Evolutionary conservation across 192 early-diverging fungal species (phyloP), one percentile per base, ranked within the genome.

Genomic region (Backusella westeae): DNA sequence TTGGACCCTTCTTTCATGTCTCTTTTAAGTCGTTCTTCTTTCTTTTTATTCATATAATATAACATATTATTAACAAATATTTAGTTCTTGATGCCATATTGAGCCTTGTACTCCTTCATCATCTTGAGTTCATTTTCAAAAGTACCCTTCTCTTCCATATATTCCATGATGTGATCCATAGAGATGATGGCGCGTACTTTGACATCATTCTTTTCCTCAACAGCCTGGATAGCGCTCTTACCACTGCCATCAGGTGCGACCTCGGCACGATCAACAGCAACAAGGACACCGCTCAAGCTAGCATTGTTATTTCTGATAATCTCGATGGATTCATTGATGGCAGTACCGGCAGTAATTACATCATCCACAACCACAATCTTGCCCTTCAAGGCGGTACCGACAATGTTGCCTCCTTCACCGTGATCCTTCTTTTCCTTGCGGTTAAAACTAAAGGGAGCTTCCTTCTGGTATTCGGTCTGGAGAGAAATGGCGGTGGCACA

Each of bases 391-490:
- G 91, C 80, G 1, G 96, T 86, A 12, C 98, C 98, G 15, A 99
- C 96, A 77, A 98, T 98, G 73, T 82, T 90, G 44, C 98, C 98
- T 36, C 98, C 98, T 81, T 99, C 98, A 63, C 97, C 98, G 79
- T 99, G 98, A 81, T 99, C 96, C 87, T 99, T 99, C 85, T 91
- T 92, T 81, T 99, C 98, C 85, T 99, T 99, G 79, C 98, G 90
- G 89, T 99, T 98, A 86, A 99, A 99, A 56, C 90, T 85, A 81
- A 94, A 99, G 12, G 96, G 94, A 14, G 91, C 91, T 52, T 93
- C 85, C 34, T 83, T 80, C 26, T 83, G 73, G 49, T 93, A 85
- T 21, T 72, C 85, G 36, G 78, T 82, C 17, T 90, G 87, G 69
- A 99, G 85, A 5, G 94, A 89, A 41, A 98, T 90, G 38, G 91